Evolutionary conservation across 148 eudicot species (phyloP), one percentile per base, ranked within the genome.

Genomic region (Nyssa sinensis): DNA sequence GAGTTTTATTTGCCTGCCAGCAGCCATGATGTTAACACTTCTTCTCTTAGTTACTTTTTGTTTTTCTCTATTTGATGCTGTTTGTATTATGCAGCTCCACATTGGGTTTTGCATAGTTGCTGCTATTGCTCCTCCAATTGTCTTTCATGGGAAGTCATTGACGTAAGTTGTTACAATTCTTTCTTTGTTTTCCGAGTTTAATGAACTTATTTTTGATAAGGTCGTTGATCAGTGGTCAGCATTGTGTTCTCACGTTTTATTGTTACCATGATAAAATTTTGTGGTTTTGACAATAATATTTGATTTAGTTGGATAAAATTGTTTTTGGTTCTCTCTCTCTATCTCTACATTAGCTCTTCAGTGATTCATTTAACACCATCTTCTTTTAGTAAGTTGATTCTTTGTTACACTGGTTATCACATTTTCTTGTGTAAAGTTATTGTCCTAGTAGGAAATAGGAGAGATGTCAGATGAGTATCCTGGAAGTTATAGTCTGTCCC

Each of bases 121-220:
- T 81, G 93, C 97, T 63, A 86, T 91, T 66, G 97, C 97, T 67
- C 97, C 97, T 55, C 97, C 97, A 32, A 80, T 91, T 61, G 87
- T 91, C 67, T 91, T 91, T 60, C 93, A 87, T 49, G 97, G 97
- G 78, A 79, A 83, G 81, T 91, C 97, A 64, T 75, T 91, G 55
- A 84, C 98, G 98, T 95, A 85, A 90, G 97, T 71, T 80, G 60
- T 64, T 63, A 14, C 31, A 25, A 3, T 47, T 47, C 17, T 63
- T 23, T 5, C 8, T 7, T 65, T 37, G 33, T 59, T 31, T 74
- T 35, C 62, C 60, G 27, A 57, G 49, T 25, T 60, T 21, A 34
- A 57, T 1, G 21, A 35, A 23, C 69, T 39, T 65, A 39, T 66
- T 66, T 24, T 59, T 63, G 23, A 63, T 63, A 32, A 2, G 17